phyloP scores from a whole-genome alignment of 495 filamentous ascomycete genomes.

The Trichoderma asperelloides region DNA sequence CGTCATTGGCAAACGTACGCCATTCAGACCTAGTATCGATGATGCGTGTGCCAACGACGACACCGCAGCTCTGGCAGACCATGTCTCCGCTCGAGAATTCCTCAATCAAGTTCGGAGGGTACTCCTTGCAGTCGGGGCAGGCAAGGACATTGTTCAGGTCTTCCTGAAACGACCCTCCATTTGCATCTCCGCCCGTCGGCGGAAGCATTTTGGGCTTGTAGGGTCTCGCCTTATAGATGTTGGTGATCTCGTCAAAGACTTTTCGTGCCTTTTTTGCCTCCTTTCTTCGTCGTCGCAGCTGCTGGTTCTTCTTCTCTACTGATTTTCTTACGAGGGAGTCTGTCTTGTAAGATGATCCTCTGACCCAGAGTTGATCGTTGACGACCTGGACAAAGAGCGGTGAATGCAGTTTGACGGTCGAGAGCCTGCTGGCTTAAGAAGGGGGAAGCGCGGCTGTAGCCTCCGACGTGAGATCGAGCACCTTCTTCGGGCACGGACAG shows the following conservation, averaged over 20 bases:
- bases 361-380: constrained; percentile 26
- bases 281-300: constrained; percentile 13
- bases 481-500: not conserved
- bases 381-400: constrained; percentile 49
- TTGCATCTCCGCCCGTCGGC: constrained; percentile 14
- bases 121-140: constrained; percentile 84
- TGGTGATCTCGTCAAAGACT: constrained; percentile 21
- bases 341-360: constrained; percentile 24
- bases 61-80: constrained; percentile 82
- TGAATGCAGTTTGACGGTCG: constrained; percentile 55
- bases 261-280: constrained; percentile 11
- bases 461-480: not conserved
- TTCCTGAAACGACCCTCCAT: constrained; percentile 22
- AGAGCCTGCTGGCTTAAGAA: not conserved
- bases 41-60: constrained; percentile 84
- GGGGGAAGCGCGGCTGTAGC: not conserved
- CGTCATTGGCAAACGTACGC: constrained; percentile 97
- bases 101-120: constrained; percentile 83
- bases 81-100: constrained; percentile 88
- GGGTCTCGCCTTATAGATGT: constrained; percentile 16
- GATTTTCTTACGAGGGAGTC: constrained; percentile 18
- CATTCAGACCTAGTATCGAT: constrained; percentile 95
- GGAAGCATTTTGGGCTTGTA: constrained; percentile 11
- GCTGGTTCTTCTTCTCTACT: constrained; percentile 20
- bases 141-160: constrained; percentile 78